Evolutionary conservation across 2,329 filamentous ascomycete genomes (phyloP).

Genomic region (Verticillium nonalfalfae): DNA sequence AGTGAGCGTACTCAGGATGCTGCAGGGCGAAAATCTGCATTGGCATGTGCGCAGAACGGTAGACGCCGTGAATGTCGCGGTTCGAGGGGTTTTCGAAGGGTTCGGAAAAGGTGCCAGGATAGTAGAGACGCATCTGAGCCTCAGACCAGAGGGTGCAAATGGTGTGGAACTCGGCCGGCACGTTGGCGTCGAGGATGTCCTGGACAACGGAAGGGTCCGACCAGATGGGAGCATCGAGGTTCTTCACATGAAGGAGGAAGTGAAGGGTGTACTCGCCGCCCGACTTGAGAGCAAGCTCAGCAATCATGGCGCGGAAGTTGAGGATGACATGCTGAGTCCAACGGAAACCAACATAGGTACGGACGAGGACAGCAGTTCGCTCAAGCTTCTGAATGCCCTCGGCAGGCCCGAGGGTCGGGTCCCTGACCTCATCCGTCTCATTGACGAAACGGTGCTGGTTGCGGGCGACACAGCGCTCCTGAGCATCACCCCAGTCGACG

Average conservation of each 20-base stretch:
- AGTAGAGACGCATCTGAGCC: conserved; percentile 74
- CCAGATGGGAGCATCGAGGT: conserved; percentile 75
- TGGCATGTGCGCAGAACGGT: conserved; percentile 57
- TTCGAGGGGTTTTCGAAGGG: conserved; percentile 53
- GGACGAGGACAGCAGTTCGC: conserved; percentile 70
- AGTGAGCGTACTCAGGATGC: conserved; percentile 59
- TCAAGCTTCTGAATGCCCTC: conserved; percentile 33
- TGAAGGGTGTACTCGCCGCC: conserved; percentile 79
- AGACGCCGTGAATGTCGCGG: conserved; percentile 60
- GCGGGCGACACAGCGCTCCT: conserved; percentile 44
- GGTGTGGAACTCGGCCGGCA: conserved; percentile 69
- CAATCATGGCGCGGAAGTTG: conserved; percentile 75
- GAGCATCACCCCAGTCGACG: conserved; percentile 49
- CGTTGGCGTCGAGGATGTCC: conserved; percentile 58
- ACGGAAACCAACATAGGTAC: conserved; percentile 72
- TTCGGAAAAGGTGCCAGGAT: conserved; percentile 63
- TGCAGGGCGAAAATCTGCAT: conserved; percentile 58
- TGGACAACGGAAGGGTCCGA: conserved; percentile 69
- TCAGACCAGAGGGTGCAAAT: conserved; percentile 83
- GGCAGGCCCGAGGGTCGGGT: conserved; percentile 1
- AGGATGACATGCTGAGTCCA: conserved; percentile 74
- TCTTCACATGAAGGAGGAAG: conserved; percentile 79
- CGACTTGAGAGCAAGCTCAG: conserved; percentile 69
- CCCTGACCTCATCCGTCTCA: conserved; percentile 23
- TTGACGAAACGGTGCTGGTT: conserved; percentile 59